Conservation (phyloP, 345 rosid species). For the Limnanthes douglasii region DNA sequence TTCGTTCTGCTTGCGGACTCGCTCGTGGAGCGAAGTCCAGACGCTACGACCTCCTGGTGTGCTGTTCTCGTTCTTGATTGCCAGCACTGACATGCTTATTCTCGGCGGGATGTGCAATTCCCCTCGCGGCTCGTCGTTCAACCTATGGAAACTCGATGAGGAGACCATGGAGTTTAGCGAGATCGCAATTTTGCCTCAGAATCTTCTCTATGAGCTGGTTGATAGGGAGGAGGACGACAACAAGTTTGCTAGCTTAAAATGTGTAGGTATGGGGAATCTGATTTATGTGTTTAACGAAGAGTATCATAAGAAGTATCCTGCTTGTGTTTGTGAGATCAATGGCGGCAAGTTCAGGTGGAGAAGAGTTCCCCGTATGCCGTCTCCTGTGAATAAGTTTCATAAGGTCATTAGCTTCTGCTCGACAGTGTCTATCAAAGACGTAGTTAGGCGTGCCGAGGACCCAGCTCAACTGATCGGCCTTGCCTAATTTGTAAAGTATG, state of each 20-base stretch:
- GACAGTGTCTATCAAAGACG: constrained; percentile 23
- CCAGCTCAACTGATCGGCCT: too few relatives aligned
- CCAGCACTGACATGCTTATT: constrained; percentile 41
- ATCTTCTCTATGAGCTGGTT: constrained; percentile 40
- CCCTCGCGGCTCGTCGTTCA: constrained; percentile 40
- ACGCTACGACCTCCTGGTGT: constrained; percentile 72
- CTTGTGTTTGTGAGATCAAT: constrained; percentile 61
- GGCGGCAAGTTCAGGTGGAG: constrained; percentile 44
- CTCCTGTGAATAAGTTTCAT: constrained; percentile 72
- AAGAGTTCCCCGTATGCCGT: constrained; percentile 56
- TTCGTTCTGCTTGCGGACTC: constrained; percentile 35
- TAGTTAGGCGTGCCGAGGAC: constrained; percentile 21
- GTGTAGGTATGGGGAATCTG: constrained; percentile 64
- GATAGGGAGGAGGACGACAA: constrained; percentile 49
- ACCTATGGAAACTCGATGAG: constrained; percentile 47
- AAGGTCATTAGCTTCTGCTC: constrained; percentile 77
- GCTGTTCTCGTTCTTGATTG: constrained; percentile 40
- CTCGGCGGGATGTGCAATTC: constrained; percentile 52
- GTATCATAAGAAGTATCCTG: constrained; percentile 68
- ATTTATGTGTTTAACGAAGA: constrained; percentile 73
- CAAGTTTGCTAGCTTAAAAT: constrained; percentile 63
- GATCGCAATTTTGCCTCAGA: constrained; percentile 57
- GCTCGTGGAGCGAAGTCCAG: constrained; percentile 50
- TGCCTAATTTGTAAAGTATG: too few relatives aligned
- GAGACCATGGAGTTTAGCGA: constrained; percentile 50